A percentile compares a stretch with the other conserved stretches of the same genome.
Evolutionary conservation across 1,284 basidiomycete genomes (phyloP).

Genomic region (Irpex lacteus): DNA sequence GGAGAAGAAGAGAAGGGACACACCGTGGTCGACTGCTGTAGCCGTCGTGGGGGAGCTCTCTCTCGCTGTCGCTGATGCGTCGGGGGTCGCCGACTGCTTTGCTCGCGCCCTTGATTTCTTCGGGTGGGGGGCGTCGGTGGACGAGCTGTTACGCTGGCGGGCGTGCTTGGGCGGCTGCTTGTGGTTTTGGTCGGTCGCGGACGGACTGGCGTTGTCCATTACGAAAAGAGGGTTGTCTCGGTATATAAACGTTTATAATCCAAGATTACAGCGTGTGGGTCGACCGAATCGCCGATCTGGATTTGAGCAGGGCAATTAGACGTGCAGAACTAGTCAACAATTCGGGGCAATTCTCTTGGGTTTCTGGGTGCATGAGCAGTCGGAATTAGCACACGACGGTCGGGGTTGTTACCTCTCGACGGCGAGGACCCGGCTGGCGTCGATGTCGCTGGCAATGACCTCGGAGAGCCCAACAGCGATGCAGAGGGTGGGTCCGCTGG

Average conservation of each 20-base stretch:
- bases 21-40: constrained; percentile 14
- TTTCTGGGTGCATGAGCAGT: neutral
- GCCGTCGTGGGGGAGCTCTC: constrained; percentile 10
- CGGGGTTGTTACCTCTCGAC: neutral
- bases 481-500: neutral
- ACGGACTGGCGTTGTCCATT: constrained; percentile 16
- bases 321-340: constrained; percentile 10
- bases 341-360: neutral
- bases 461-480: neutral
- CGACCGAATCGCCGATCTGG: constrained; percentile 12
- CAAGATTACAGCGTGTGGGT: neutral
- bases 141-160: constrained; percentile 7
- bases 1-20: constrained; percentile 6
- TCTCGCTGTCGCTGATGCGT: constrained; percentile 2
- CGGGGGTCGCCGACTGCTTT: constrained; percentile 7
- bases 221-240: constrained; percentile 5
- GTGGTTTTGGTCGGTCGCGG: constrained; percentile 17
- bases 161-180: constrained; percentile 15
- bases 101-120: constrained; percentile 15
- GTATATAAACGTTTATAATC: constrained; percentile 7
- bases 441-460: neutral
- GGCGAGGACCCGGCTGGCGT: neutral
- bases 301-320: constrained; percentile 10
- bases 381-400: neutral
- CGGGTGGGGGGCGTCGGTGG: constrained; percentile 8